Evolutionary conservation across 192 early-diverging fungal species (phyloP), one percentile per base, ranked within the genome.

Genomic region (Phlyctochytrium bullatum): DNA sequence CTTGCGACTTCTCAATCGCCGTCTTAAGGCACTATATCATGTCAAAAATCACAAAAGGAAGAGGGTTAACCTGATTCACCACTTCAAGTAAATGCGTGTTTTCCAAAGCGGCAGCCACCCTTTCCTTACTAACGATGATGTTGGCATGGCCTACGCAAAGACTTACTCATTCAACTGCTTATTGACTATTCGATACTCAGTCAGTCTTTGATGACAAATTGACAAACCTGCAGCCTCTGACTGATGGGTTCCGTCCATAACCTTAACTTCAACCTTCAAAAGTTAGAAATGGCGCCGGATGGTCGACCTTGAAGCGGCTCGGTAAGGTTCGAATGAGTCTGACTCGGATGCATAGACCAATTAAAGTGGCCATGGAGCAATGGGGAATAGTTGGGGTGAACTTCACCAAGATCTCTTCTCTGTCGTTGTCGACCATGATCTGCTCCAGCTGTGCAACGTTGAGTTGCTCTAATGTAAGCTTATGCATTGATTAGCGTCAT

Each of bases 381-480:
- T 99, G 97, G 30, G 95, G 95, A 67, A 99, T 97, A 6, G 97
- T 97, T 0, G 97, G 97, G 0, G 94, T 96, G 70, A 99, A 97
- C 74, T 89, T 86, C 31, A 99, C 87, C 4, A 82, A 56, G 31
- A 99, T 80, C 50, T 73, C 82, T 75, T 85, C 89, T 36, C 65
- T 71, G 10, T 79, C 74, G 70, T 93, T 85, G 66, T 91, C 87
- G 6, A 99, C 91, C 2, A 69, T 68, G 63, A 99, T 88, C 74
- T 93, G 93, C 31, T 92, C 88, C 40, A 78, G 75, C 72, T 95
- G 93, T 16, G 92, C 88, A 6, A 99, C 95, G 76, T 95, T 93
- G 29, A 99, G 87, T 76, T 99, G 95, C 76, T 99, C 97, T 34
- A 99, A 81, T 10, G 97, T 95, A 40, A 98, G 52, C 27, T 52